phyloP scores from a whole-genome alignment of 139 green algal species.

The Ostreobium quekettii region DNA sequence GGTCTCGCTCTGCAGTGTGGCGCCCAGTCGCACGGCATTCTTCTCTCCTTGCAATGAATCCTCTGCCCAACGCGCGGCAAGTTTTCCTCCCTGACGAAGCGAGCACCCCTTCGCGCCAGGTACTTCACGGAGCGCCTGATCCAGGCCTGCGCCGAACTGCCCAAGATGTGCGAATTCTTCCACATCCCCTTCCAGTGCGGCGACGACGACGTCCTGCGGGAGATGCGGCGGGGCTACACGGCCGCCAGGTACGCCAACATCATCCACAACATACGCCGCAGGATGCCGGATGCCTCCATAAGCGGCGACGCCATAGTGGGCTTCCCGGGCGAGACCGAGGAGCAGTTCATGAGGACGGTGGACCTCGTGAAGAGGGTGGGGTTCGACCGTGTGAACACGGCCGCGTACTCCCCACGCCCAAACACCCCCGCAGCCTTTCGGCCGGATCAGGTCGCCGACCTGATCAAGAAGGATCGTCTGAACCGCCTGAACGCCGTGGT shows the following conservation, averaged over 20 bases:
- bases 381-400: constrained; percentile 96
- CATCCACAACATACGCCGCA: constrained; percentile 83
- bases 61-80: not conserved
- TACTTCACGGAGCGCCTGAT: constrained; percentile 84
- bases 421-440: constrained; percentile 84
- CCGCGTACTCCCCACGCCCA: constrained; percentile 74
- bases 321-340: constrained; percentile 94
- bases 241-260: constrained; percentile 77
- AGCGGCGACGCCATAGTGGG: constrained; percentile 91
- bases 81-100: not conserved
- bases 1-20: too few species aligned
- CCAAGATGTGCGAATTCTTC: constrained; percentile 97
- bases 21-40: too few species aligned
- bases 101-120: constrained; percentile 12
- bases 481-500: constrained; percentile 86
- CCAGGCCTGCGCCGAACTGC: constrained; percentile 78
- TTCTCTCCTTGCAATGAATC: too few species aligned
- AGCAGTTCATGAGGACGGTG: constrained; percentile 85
- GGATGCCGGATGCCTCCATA: constrained; percentile 91
- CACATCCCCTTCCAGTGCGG: constrained; percentile 95
- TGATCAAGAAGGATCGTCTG: constrained; percentile 90
- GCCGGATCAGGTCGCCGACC: constrained; percentile 82
- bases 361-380: constrained; percentile 71
- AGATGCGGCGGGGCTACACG: constrained; percentile 88
- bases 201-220: constrained; percentile 84